Evolutionary conservation across 2,329 filamentous ascomycete species (phyloP).

Genomic region (Aureobasidium sp.): DNA sequence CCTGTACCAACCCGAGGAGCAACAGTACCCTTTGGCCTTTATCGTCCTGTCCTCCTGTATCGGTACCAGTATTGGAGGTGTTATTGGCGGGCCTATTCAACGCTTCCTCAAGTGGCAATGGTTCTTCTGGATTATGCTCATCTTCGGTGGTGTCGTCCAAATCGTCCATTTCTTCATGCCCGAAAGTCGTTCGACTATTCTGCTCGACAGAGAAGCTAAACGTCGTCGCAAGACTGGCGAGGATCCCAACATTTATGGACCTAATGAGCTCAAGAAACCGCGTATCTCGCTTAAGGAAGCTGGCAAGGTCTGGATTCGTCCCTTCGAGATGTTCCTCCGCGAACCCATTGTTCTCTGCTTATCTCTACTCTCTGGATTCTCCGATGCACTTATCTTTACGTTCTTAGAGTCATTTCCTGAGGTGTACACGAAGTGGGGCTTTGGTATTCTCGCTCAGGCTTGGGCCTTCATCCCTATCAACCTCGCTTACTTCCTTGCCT

Average conservation of each 20-base stretch:
- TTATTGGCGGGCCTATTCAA: conserved; percentile 12
- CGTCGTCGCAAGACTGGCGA: conserved; percentile 48
- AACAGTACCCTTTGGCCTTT: conserved; percentile 52
- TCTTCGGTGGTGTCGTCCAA: conserved; percentile 65
- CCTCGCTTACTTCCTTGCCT: conserved; percentile 57
- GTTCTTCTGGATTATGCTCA: conserved; percentile 80
- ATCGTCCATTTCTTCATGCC: conserved; percentile 52
- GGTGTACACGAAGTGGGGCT: conserved; percentile 56
- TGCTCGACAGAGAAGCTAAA: conserved; percentile 80
- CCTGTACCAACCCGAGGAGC: conserved; percentile 49
- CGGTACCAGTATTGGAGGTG: conserved; percentile 13
- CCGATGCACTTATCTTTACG: conserved; percentile 69
- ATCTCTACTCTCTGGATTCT: conserved; percentile 64
- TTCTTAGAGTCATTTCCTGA: conserved; percentile 63
- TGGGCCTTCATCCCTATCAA: conserved; percentile 52
- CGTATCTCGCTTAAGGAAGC: conserved; percentile 33
- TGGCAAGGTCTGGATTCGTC: conserved; percentile 47
- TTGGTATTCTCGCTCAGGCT: conserved; percentile 48
- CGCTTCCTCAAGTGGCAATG: conserved; percentile 56
- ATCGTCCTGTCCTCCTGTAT: conserved; percentile 17
- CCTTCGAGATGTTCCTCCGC: conserved; percentile 64
- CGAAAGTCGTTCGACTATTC: conserved; percentile 66
- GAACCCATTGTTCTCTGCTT: conserved; percentile 66
- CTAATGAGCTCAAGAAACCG: conserved; percentile 53
- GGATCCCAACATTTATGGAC: conserved; percentile 55